Base-by-base conservation (phyloP, 352 stramenopile genomes). In the Globisporangium okanoganense region DNA sequence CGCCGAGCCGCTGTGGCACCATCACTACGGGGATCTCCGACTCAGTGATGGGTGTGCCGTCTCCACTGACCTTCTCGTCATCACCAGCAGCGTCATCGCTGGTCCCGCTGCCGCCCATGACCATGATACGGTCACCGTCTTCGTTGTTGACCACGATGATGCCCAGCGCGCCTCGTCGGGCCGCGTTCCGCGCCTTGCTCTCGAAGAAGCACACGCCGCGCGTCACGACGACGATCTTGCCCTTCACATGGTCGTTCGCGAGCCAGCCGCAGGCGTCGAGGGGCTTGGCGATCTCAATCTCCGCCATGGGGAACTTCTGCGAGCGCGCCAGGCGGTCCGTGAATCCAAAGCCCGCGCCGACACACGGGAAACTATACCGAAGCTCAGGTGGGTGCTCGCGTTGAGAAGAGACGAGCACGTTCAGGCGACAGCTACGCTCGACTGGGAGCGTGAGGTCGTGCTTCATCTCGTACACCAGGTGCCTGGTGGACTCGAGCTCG, bases 181-280 rank as follows among this genome's bases (percentile, higher is more conserved):
- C 69, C 2, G 73, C 79, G 64, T 91, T 82, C 14, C 69, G 70
- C 12, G 77, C 84, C 65, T 93, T 93, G 49, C 45, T 78, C 71
- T 92, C 84, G 43, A 92, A 92, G 60, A 78, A 90, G 61, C 84
- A 93, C 49, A 74, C 63, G 18, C 84, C 84, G 48, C 82, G 68
- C 22, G 71, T 68, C 9, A 76, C 75, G 18, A 93, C 57, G 38
- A 84, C 67, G 41, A 87, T 67, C 24, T 85, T 83, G 6, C 72
- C 73, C n/a, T 65, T 54, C 0, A 88, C 43, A n/a, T 70, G 57
- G n/a, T 74, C 48, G 33, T 75, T 73, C 16, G 60, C 58, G 22
- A 84, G 63, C 25, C 74, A 71, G 3, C 60, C 73, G 41, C 82
- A 93, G 0, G 69, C 79, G 62, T 90, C 75, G 10, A 79, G 52